These are phyloP conservation scores for Yarrowia osloensis DNA, from an alignment of 805 yeast genomes.

Conservation along the genomic window DNA sequence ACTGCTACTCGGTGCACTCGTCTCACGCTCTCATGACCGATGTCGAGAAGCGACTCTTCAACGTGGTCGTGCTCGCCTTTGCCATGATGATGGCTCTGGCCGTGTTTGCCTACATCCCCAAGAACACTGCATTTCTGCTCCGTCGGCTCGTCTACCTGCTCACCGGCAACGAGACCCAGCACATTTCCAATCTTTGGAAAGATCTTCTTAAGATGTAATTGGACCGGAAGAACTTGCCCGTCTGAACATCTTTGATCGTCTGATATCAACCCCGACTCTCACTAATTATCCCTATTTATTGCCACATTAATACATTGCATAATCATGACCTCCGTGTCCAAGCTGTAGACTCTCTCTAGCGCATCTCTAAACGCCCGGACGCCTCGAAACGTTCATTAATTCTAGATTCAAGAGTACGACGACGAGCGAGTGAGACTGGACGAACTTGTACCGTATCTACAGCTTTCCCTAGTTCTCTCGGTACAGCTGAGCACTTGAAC, in stretches of 20 bases:
- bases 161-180: background rate
- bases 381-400: background rate
- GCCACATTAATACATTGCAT: background rate
- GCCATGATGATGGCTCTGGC: conserved; percentile 14
- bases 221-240: background rate
- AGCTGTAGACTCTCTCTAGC: too few relatives aligned
- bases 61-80: conserved; percentile 10
- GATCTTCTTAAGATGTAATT: background rate
- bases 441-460: too few relatives aligned
- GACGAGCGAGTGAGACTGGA: too few relatives aligned
- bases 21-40: conserved; percentile 27
- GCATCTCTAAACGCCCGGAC: too few relatives aligned
- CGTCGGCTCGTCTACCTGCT: conserved; percentile 7
- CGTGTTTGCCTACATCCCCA: conserved; percentile 24
- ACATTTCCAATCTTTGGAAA: conserved; percentile 6
- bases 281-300: conserved; percentile 7
- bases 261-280: too few relatives aligned
- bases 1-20: conserved; percentile 26
- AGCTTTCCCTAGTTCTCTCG: too few relatives aligned
- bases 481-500: too few relatives aligned
- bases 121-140: conserved; percentile 3
- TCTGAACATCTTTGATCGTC: too few relatives aligned
- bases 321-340: too few relatives aligned
- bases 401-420: background rate
- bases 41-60: conserved; percentile 13